Percentiles rank a stretch among this genome's conserved stretches.
phyloP scores from a whole-genome alignment of 2,329 filamentous ascomycete species.

The Incumbomyces delicatus region DNA sequence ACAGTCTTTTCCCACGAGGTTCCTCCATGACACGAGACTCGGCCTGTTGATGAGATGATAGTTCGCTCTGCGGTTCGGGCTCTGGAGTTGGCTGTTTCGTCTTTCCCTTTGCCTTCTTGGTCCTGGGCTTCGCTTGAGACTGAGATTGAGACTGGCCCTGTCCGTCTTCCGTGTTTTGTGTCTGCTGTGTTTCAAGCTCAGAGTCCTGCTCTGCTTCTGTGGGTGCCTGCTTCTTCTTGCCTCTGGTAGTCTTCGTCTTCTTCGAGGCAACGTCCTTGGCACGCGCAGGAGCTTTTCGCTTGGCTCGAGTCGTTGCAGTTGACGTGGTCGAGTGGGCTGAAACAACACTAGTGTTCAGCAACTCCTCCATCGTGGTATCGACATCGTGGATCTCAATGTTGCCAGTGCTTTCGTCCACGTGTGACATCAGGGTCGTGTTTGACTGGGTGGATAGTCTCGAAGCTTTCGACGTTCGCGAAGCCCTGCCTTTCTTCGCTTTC shows the following conservation, averaged over 20 bases:
- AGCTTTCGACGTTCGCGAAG: constrained; percentile 48
- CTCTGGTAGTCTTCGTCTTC: constrained; percentile 17
- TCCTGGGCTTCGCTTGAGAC: not conserved
- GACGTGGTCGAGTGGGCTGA: constrained; percentile 26
- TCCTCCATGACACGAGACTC: too few relatives aligned
- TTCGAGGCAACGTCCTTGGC: constrained; percentile 29
- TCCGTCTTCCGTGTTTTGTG: constrained; percentile 50
- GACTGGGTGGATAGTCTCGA: constrained; percentile 54
- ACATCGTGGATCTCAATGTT: constrained; percentile 28
- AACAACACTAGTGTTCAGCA: constrained; percentile 23
- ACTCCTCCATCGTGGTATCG: constrained; percentile 25
- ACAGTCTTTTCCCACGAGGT: too few relatives aligned
- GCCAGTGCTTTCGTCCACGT: constrained; percentile 46
- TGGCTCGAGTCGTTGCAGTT: constrained; percentile 39
- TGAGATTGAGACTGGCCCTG: too few relatives aligned
- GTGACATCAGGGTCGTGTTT: constrained; percentile 33
- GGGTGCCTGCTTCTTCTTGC: constrained; percentile 21
- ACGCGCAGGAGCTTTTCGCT: constrained; percentile 29
- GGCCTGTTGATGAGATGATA: too few relatives aligned
- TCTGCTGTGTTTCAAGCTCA: constrained; percentile 13
- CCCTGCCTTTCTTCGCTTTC: constrained; percentile 43
- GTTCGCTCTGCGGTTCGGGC: constrained; percentile 22
- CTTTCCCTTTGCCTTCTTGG: constrained; percentile 19
- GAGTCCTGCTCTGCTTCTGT: constrained; percentile 27
- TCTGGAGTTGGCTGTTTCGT: constrained; percentile 15